phyloP scores from a whole-genome alignment of 108 stramenopile genomes.

The Fragilariopsis cylindrus region DNA sequence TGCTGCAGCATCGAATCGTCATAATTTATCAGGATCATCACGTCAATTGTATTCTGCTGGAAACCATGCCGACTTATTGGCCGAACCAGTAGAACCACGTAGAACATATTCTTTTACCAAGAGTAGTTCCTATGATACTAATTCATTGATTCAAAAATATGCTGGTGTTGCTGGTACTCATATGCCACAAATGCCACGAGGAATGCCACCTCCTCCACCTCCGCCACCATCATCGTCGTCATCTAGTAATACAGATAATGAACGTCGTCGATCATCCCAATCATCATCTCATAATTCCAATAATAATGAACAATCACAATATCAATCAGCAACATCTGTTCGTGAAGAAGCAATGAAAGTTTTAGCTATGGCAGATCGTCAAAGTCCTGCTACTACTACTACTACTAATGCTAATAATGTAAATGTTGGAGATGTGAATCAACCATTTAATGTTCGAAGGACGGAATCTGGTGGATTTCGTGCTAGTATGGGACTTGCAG shows the following conservation, averaged over 20 bases:
- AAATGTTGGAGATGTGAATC: constrained; percentile 5
- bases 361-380: constrained; percentile 36
- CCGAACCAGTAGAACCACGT: constrained; percentile 12
- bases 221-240: not conserved
- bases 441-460: constrained; percentile 29
- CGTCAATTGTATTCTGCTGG: not conserved
- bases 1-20: not conserved
- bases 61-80: not conserved
- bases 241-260: not conserved
- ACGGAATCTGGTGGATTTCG: constrained; percentile 40
- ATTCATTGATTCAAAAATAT: constrained; percentile 37
- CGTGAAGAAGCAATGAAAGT: constrained; percentile 39
- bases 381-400: too few relatives aligned
- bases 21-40: not conserved
- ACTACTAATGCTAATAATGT: not conserved
- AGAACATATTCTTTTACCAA: constrained; percentile 21
- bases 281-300: not conserved
- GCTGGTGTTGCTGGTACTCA: constrained; percentile 14
- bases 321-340: constrained; percentile 4
- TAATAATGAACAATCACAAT: not conserved
- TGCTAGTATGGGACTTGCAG: not conserved
- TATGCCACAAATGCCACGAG: not conserved
- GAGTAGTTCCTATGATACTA: constrained; percentile 32
- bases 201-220: not conserved
- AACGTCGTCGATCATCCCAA: not conserved